Conservation (phyloP, 805 yeast species). For the Candida sphagnicola region DNA sequence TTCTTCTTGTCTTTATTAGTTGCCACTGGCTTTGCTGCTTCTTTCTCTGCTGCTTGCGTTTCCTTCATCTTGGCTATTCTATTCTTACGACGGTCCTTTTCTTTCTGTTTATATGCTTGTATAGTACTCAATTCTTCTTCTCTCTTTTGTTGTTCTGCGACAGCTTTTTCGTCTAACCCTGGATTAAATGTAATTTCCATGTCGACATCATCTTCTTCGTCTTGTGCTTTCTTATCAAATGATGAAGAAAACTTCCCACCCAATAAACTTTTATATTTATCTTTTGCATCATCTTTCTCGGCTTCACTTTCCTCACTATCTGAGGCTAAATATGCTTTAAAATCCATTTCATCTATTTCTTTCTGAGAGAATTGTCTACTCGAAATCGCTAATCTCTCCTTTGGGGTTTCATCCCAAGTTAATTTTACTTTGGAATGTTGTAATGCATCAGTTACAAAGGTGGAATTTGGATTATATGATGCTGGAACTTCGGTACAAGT, state of each 20-base stretch:
- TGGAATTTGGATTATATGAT: slow-evolving; percentile 67
- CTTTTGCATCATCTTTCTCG: slow-evolving; percentile 36
- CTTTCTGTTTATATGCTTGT: slow-evolving; percentile 78
- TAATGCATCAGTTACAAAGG: slow-evolving; percentile 89
- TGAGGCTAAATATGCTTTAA: slow-evolving; percentile 83
- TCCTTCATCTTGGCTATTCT: slow-evolving; percentile 76
- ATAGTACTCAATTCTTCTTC: slow-evolving; percentile 70
- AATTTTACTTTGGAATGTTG: slow-evolving; percentile 94
- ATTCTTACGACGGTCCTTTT: slow-evolving; percentile 85
- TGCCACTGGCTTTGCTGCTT: slow-evolving; percentile 28
- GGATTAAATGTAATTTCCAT: slow-evolving; percentile 97
- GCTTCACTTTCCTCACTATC: slow-evolving; percentile 28
- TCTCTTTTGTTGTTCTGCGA: slow-evolving; percentile 27
- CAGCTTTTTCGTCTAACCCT: slow-evolving; percentile 46
- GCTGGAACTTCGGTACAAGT: slow-evolving; percentile 67
- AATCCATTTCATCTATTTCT: slow-evolving; percentile 87
- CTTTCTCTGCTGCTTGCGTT: slow-evolving; percentile 44
- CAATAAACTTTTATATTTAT: slow-evolving; percentile 59
- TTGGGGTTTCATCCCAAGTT: slow-evolving; percentile 99
- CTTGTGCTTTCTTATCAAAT: slow-evolving; percentile 20
- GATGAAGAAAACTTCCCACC: slow-evolving; percentile 38
- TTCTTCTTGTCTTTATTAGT: slow-evolving; percentile 10
- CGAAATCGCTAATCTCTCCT: slow-evolving; percentile 73
- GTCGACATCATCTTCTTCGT: slow-evolving; percentile 62
- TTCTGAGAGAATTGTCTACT: slow-evolving; percentile 80